phyloP scores from a whole-genome alignment of 2,329 filamentous ascomycete species.

The Colletotrichum sp. region DNA sequence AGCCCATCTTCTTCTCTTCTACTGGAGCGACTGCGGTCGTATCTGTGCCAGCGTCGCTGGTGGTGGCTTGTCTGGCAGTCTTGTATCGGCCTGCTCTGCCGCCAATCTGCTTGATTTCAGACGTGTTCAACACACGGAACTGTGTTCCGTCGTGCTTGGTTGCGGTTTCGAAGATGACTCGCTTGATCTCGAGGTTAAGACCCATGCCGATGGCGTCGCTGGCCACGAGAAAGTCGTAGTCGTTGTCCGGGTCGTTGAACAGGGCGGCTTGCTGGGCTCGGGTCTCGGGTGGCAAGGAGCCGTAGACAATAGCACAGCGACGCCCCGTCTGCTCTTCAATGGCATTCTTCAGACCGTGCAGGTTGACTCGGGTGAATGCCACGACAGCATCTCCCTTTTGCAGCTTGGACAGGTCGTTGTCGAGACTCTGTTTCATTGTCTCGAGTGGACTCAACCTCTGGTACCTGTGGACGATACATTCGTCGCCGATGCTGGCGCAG shows the following conservation, averaged over 20 bases:
- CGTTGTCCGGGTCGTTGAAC: conserved; percentile 95
- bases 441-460: conserved; percentile 80
- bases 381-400: conserved; percentile 92
- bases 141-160: conserved; percentile 72
- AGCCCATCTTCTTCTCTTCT: conserved; percentile 60
- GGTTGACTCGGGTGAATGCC: conserved; percentile 79
- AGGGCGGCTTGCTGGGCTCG: conserved; percentile 87
- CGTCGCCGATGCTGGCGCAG: conserved; percentile 80
- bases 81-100: conserved; percentile 89
- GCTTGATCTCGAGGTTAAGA: conserved; percentile 88
- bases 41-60: conserved; percentile 7
- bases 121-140: conserved; percentile 65
- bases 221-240: conserved; percentile 93
- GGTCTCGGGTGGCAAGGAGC: conserved; percentile 88
- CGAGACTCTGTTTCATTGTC: conserved; percentile 67
- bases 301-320: conserved; percentile 92
- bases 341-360: conserved; percentile 79
- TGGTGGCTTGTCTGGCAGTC: conserved; percentile 64
- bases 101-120: conserved; percentile 93
- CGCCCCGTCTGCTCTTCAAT: conserved; percentile 79
- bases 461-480: conserved; percentile 82
- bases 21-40: not conserved
- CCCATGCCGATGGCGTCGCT: conserved; percentile 99
- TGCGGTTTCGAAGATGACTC: conserved; percentile 83
- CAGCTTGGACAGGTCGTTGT: conserved; percentile 68